Base-by-base conservation (phyloP, 2,329 filamentous ascomycete species). In the Escovopsis weberi region DNA sequence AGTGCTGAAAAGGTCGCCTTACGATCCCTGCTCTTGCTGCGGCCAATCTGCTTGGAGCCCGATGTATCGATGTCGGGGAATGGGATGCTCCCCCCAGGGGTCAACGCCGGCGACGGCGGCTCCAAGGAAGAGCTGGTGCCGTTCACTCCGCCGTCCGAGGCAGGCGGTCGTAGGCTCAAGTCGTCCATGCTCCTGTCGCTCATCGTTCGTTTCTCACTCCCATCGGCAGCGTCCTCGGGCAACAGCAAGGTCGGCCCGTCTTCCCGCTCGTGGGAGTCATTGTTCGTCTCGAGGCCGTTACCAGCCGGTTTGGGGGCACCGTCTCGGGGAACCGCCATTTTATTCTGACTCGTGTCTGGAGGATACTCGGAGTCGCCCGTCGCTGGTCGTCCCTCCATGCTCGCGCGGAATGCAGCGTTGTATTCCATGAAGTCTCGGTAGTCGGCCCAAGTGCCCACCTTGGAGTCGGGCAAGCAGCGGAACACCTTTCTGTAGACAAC, bases 381-480 rank as follows among this genome's bases (percentile, higher is more conserved):
- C 52, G 53, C 43, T 15, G 55, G 68, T 59, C 67, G 85, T 60
- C 65, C 65, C 39, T 69, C 69, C 69, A 75, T 74, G 55, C 66
- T 74, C 52, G 82, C 79, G 43, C 75, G 74, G 66, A 98, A 95
- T 38, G 79, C 75, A 50, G 82, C 78, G 15, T 74, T 72, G 58
- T 95, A 96, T 4, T 78, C 72, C 42, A 75, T 71, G 55, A 83
- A 94, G 50, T 93, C 82, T 48, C 85, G 82, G 62, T 98, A 98
- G 49, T 94, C 84, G 50, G 83, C 80, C 91, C 91, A 98, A 37
- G 83, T 89, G 49, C 78, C 81, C 26, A 94, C 91, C 56, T 95
- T 86, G 41, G 80, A 95, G 59, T 98, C 91, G 1, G 91, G 91
- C 84, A 94, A 93, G 61, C 88, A 95, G 38, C 88, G 80, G 67